phyloP scores from a whole-genome alignment of 106 monocot genomes.

The Agapanthus africanus region DNA sequence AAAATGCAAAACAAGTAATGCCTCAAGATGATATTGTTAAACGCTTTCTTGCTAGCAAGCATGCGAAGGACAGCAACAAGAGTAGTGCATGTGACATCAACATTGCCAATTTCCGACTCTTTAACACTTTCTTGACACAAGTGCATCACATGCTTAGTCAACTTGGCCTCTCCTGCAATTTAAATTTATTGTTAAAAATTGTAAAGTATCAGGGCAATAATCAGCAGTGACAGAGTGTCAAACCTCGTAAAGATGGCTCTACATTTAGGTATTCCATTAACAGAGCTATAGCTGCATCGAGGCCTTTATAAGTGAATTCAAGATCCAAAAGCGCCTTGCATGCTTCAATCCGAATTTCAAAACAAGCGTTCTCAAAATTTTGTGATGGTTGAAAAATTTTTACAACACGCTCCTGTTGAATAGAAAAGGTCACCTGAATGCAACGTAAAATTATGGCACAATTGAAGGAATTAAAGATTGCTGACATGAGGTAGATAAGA shows the following conservation, averaged over 20 bases:
- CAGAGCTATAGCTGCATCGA: conserved; percentile 59
- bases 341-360: conserved; percentile 80
- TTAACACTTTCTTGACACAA: conserved; percentile 69
- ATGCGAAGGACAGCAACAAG: conserved; percentile 49
- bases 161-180: conserved; percentile 65
- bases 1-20: conserved; percentile 90
- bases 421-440: too few relatives aligned
- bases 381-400: conserved; percentile 65
- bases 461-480: too few relatives aligned
- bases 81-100: conserved; percentile 22
- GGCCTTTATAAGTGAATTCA: conserved; percentile 64
- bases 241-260: conserved; percentile 78
- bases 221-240: neutral
- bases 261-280: conserved; percentile 58
- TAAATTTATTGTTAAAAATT: neutral
- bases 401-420: conserved; percentile 43
- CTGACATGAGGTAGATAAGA: conserved; percentile 50
- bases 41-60: conserved; percentile 60
- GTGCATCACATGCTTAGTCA: conserved; percentile 71
- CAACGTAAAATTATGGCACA: too few relatives aligned
- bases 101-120: conserved; percentile 31
- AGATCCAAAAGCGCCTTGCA: conserved; percentile 72
- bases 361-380: conserved; percentile 36
- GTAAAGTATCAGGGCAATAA: neutral
- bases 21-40: conserved; percentile 74